These are phyloP conservation scores for Botrytis squamosa DNA, from an alignment of 2,329 filamentous ascomycete genomes.

Conservation along the genomic window DNA sequence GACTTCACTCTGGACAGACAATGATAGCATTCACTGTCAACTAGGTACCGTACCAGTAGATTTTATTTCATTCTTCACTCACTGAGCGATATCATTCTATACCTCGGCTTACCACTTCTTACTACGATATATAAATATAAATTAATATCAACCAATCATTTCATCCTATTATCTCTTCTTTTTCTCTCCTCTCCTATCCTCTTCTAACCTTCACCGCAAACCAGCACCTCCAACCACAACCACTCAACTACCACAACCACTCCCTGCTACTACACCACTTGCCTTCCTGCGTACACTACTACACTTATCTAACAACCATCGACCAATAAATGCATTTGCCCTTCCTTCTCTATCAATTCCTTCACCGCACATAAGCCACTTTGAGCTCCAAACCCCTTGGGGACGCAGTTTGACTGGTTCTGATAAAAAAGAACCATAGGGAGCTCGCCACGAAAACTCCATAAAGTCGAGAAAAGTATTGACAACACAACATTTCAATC, in stretches of 20 bases:
- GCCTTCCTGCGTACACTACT: not conserved
- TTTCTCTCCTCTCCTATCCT: not conserved
- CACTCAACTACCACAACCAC: not conserved
- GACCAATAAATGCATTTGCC: not conserved
- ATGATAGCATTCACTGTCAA: too few species aligned
- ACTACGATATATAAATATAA: not conserved
- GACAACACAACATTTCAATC: slow-evolving; percentile 12
- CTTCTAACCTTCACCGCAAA: slow-evolving; percentile 11
- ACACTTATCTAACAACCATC: not conserved
- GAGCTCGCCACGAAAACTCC: slow-evolving; percentile 18
- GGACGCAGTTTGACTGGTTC: not conserved
- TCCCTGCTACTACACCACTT: not conserved
- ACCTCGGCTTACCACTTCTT: not conserved
- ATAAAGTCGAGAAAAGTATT: not conserved
- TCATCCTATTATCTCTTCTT: not conserved
- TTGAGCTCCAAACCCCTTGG: slow-evolving; percentile 25
- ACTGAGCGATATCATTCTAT: not conserved
- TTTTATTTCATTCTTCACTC: not conserved
- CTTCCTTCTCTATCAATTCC: not conserved
- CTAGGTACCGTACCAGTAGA: not conserved
- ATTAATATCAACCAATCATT: not conserved
- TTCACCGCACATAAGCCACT: slow-evolving; percentile 31
- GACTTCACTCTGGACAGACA: not conserved
- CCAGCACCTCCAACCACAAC: slow-evolving; percentile 23
- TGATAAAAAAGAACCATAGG: slow-evolving; percentile 14